Evolutionary conservation across 1,284 basidiomycete genomes (phyloP), one percentile per base, ranked within the genome.

Genomic region (Thecaphora thlaspeos): DNA sequence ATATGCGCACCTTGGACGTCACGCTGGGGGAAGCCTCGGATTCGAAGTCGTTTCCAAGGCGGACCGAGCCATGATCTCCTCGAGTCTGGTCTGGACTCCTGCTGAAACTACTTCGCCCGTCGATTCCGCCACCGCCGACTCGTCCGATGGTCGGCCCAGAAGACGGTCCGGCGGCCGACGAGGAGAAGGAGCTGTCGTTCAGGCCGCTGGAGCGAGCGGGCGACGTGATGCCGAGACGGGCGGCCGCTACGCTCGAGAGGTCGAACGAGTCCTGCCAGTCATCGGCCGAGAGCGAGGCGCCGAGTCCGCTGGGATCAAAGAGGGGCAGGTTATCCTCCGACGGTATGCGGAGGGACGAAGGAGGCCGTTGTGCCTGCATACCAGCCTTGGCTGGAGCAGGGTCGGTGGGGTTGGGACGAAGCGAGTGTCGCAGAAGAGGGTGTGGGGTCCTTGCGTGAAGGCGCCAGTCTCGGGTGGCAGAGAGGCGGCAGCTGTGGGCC

Each of bases 251-350:
- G 48, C 62, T 61, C 39, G 15, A 38, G 51, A 54, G 58, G 26
- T 65, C 62, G 43, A 65, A 61, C 26, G 57, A 61, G 44, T 49
- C 51, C 36, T 60, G 57, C 62, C 62, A 65, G 51, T 65, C 62
- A 24, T 65, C 62, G 15, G 43, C 54, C 8, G 62, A 65, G 46
- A 65, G 57, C 15, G 62, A 65, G 26, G 58, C 62, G 46, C 62
- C 61, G 39, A 65, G 62, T 30, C 62, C 62, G 42, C 57, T 65
- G 7, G 62, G 62, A 43, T 65, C 62, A 42, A 65, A 65, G 36
- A 65, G 41, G 15, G 62, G 62, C 48, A 61, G 57, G 28, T 61
- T 54, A 51, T 65, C 62, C 51, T 65, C 62, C 41, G 54, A 51
- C 43, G 62, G 62, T 49, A 65, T 61, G 54, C 54, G 48, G 23